Base-by-base conservation (phyloP, 257 asterid species). In the Ligustrum vulgare region DNA sequence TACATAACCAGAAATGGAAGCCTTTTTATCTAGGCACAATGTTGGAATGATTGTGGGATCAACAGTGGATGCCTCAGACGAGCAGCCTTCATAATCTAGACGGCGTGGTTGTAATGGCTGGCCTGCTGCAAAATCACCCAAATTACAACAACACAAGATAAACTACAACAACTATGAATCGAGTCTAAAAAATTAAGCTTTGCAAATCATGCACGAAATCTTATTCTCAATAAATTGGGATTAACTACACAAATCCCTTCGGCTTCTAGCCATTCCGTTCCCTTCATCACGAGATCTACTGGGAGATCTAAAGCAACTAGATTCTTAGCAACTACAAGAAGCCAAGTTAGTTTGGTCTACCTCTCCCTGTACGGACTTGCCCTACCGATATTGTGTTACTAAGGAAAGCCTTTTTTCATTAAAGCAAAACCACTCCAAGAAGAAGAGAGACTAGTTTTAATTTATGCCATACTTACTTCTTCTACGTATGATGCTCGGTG, bases 41-140 rank as follows among this genome's bases (percentile, higher is more conserved):
- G 58, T 72, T 72, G 37, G 33, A 58, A 54, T 64, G 47, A n/a
- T 49, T 77, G 81, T 68, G 68, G 73, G 75, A 65, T 80, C 77
- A 6, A 71, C 77, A 7, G 71, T 72, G 63, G 63, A 49, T 72
- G 80, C 71, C 45, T 85, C 80, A 16, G 51, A 78, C 5, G 82
- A 82, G 82, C 78, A 77, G 56, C 77, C 91, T 58, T 89, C 88
- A 77, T 89, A 93, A 75, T 82, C 78, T 3, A 91, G 86, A 75
- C 82, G 75, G 16, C 76, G 93, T 20, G 89, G 95, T 75, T 79
- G 86, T 72, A 89, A 67, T 67, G 54, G 63, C 45, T 71, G 67
- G 54, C 76, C 66, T 71, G 37, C 96, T 88, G 88, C 80, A 80
- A 75, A 41, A 76, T 80, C 25, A 25, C 82, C 70, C 12, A 67